Evolutionary conservation across 2,329 filamentous ascomycete species (phyloP).

Genomic region (Neofusicoccum cordaticola): DNA sequence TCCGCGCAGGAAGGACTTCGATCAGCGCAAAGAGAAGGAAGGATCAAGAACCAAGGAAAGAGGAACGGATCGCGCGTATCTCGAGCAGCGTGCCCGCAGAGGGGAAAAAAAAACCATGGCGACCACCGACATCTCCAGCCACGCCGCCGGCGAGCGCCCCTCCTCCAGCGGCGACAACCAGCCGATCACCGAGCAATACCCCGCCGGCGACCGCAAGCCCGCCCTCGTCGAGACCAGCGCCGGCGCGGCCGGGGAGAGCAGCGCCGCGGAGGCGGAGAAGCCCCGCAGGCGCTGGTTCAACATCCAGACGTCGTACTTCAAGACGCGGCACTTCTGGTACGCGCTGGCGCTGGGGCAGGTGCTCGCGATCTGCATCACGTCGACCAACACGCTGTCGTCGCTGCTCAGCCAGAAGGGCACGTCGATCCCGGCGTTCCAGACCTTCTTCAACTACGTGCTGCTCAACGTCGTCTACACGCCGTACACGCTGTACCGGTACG

Average conservation of each 20-base stretch:
- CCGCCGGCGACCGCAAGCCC: background rate
- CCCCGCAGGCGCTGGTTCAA: background rate
- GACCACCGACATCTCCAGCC: background rate
- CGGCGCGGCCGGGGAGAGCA: background rate
- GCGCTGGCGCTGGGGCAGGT: conserved; percentile 53
- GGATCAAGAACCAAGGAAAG: background rate
- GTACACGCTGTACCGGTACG: conserved; percentile 76
- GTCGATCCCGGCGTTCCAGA: conserved; percentile 91
- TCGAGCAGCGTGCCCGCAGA: background rate
- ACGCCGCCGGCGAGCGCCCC: background rate
- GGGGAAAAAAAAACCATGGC: background rate
- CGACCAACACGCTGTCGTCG: conserved; percentile 84
- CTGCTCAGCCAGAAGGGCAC: conserved; percentile 66
- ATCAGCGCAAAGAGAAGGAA: background rate
- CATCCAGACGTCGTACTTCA: conserved; percentile 14
- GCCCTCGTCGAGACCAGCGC: background rate
- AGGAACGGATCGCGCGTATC: background rate
- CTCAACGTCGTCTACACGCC: conserved; percentile 78
- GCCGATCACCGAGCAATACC: background rate
- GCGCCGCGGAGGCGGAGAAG: background rate
- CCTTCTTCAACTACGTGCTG: conserved; percentile 89
- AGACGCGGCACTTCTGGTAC: conserved; percentile 19
- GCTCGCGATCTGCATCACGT: conserved; percentile 84
- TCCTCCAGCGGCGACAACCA: background rate
- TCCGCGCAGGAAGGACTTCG: background rate